A percentile compares a stretch with the other conserved stretches of the same genome.
Conservation (phyloP, 352 stramenopile species). For the Phytophthora sp. region DNA sequence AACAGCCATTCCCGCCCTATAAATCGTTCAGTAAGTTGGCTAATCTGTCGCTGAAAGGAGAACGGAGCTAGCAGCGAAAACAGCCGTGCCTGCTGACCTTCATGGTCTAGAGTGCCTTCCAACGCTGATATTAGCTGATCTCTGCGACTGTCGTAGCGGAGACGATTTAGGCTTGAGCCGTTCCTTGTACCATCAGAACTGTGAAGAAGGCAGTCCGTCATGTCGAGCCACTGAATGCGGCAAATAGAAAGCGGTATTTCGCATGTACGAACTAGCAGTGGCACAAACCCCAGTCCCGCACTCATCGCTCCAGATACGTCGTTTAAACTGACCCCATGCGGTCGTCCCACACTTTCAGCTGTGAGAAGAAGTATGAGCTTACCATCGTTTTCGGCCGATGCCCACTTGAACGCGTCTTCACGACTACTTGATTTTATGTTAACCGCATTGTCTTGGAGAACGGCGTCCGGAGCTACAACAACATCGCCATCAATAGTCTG, state of each 20-base stretch:
- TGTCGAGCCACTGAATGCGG: slow-evolving; percentile 83
- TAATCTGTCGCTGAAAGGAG: slow-evolving; percentile 79
- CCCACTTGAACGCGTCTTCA: slow-evolving; percentile 70
- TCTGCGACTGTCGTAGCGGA: slow-evolving; percentile 56
- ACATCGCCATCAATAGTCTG: not conserved
- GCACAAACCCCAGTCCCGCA: slow-evolving; percentile 69
- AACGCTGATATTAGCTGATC: slow-evolving; percentile 65
- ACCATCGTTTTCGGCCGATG: slow-evolving; percentile 57
- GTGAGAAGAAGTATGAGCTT: slow-evolving; percentile 78
- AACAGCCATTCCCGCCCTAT: slow-evolving; percentile 71
- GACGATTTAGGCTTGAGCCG: slow-evolving; percentile 43
- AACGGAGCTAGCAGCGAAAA: slow-evolving; percentile 72
- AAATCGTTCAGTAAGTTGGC: slow-evolving; percentile 70
- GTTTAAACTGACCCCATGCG: slow-evolving; percentile 69
- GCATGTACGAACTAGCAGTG: slow-evolving; percentile 71
- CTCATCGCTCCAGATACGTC: slow-evolving; percentile 79
- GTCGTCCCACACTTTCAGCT: slow-evolving; percentile 70
- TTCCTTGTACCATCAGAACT: not conserved
- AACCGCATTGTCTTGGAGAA: too few relatives aligned
- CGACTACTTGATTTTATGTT: slow-evolving; percentile 16
- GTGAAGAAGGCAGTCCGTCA: slow-evolving; percentile 74
- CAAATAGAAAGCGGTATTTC: slow-evolving; percentile 85
- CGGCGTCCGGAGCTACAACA: too few relatives aligned
- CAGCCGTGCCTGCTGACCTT: slow-evolving; percentile 71
- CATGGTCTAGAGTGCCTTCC: slow-evolving; percentile 69